Percentiles rank a stretch among this genome's conserved stretches.
Conservation (phyloP, 2,329 filamentous ascomycete genomes). For the Colletotrichum falcatum region DNA sequence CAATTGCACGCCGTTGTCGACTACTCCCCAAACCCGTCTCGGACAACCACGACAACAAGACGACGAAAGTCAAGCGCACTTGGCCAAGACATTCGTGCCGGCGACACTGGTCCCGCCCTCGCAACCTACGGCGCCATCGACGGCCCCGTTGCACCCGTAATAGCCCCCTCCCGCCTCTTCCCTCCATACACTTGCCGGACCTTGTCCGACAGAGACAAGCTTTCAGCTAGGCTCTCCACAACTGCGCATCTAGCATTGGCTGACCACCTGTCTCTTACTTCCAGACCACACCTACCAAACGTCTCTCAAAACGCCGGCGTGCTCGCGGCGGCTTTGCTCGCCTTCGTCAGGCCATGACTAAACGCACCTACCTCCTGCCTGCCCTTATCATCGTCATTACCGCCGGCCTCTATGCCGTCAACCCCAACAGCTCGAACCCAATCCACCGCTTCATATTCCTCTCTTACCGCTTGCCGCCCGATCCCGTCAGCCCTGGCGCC, state of each 20-base stretch:
- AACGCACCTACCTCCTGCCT: constrained; percentile 74
- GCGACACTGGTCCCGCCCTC: constrained; percentile 67
- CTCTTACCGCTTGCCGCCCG: constrained; percentile 79
- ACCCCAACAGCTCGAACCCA: constrained; percentile 83
- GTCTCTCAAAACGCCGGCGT: constrained; percentile 66
- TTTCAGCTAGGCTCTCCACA: background rate
- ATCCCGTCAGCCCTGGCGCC: constrained; percentile 55
- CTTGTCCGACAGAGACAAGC: background rate
- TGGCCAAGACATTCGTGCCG: constrained; percentile 64
- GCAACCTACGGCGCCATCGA: constrained; percentile 55
- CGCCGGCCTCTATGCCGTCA: constrained; percentile 76
- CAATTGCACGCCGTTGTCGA: constrained; percentile 57
- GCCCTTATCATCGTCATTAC: constrained; percentile 75
- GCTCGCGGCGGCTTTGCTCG: constrained; percentile 61
- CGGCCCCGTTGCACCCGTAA: constrained; percentile 28
- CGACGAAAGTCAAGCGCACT: constrained; percentile 69
- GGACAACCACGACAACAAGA: constrained; percentile 58
- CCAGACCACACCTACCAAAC: constrained; percentile 49
- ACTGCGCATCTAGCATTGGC: background rate
- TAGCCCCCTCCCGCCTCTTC: background rate
- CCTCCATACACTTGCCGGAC: background rate
- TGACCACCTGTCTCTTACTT: constrained; percentile 10
- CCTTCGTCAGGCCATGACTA: constrained; percentile 67
- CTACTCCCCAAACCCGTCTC: constrained; percentile 45
- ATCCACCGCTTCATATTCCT: constrained; percentile 88